A percentile compares a stretch with the other conserved stretches of the same genome.
Evolutionary conservation across 2,329 filamentous ascomycete genomes (phyloP).

Genomic region (Davidsoniella neocaledoniae): DNA sequence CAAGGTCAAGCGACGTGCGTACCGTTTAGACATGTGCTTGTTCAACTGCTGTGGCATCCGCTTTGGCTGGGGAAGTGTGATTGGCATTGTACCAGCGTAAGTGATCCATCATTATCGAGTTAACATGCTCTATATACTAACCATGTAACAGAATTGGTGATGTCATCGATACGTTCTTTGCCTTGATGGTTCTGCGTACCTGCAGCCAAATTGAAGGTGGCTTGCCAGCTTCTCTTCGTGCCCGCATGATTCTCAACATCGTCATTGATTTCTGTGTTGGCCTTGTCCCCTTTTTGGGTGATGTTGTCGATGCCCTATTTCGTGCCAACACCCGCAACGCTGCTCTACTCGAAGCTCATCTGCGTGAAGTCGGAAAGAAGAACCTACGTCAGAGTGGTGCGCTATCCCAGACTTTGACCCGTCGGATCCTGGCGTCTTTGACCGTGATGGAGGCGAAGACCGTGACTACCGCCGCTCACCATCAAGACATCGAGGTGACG

Average conservation of each 20-base stretch:
- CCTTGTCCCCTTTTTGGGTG: slow-evolving; percentile 59
- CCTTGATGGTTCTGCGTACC: slow-evolving; percentile 55
- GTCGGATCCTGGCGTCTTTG: slow-evolving; percentile 35
- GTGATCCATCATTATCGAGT: slow-evolving; percentile 21
- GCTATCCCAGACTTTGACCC: slow-evolving; percentile 31
- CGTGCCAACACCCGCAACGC: slow-evolving; percentile 66
- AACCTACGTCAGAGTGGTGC: slow-evolving; percentile 31
- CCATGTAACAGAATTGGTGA: slow-evolving; percentile 49
- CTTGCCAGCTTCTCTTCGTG: slow-evolving; percentile 42
- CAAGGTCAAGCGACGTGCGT: slow-evolving; percentile 70
- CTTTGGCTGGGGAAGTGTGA: slow-evolving; percentile 79
- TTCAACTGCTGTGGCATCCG: slow-evolving; percentile 68
- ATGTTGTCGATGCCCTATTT: slow-evolving; percentile 54
- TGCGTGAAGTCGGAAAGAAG: slow-evolving; percentile 51
- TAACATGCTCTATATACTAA: slow-evolving; percentile 1
- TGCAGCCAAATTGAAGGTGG: slow-evolving; percentile 63
- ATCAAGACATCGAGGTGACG: not conserved
- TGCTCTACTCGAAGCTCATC: slow-evolving; percentile 47
- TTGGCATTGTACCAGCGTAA: slow-evolving; percentile 69
- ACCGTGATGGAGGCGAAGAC: slow-evolving; percentile 18
- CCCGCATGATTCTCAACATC: slow-evolving; percentile 70
- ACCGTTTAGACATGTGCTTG: slow-evolving; percentile 68
- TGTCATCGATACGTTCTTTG: slow-evolving; percentile 53
- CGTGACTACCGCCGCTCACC: no score
- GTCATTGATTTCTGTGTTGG: slow-evolving; percentile 56